Base-by-base conservation (phyloP, 2,329 filamentous ascomycete species). In the Thermothelomyces thermophilus region DNA sequence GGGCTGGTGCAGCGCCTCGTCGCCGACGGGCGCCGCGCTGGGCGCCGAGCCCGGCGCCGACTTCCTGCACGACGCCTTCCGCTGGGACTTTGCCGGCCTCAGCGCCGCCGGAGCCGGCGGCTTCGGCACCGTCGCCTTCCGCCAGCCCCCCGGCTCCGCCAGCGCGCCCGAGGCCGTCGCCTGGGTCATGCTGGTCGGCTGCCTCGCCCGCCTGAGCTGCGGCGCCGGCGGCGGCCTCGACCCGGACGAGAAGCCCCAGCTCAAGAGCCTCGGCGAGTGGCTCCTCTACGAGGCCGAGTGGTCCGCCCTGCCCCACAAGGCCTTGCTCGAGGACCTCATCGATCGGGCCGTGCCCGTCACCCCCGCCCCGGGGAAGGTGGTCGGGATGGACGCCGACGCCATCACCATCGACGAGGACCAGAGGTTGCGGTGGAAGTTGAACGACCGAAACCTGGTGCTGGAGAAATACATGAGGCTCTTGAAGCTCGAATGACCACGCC, bases 171-270 rank as follows among this genome's bases (percentile, higher is more conserved):
- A 60, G 39, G 53, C 37, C 17, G 50, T 57, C 30, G 31, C 40
- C 2, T 61, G 59, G 59, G 51, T 58, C 19, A 52, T 58, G 55
- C 51, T 61, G 11, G 56, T 55, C 17, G 58, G 48, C 2, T 60
- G 58, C 36, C 57, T 61, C 30, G 58, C 58, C 16, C 30, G 56
- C 5, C n/a, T 61, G 43, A 53, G 52, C 40, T 59, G 56, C 39
- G 48, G 46, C 1, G 31, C 44, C 17, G 55, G 49, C 20, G 46
- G 44, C 31, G 33, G 35, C 3, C 43, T 60, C 36, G 44, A 53
- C 14, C 49, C 55, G 1, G 43, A 36, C n/a, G 31, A 46, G 10
- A 41, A 41, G 41, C 51, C 56, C 13, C 39, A 48, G 42, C 41
- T 53, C 5, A 46, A 50, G 40, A 52, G 51, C 26, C 44, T 61